Base-by-base conservation (phyloP, 805 yeast species). In the Kodamaea fukazawae region DNA sequence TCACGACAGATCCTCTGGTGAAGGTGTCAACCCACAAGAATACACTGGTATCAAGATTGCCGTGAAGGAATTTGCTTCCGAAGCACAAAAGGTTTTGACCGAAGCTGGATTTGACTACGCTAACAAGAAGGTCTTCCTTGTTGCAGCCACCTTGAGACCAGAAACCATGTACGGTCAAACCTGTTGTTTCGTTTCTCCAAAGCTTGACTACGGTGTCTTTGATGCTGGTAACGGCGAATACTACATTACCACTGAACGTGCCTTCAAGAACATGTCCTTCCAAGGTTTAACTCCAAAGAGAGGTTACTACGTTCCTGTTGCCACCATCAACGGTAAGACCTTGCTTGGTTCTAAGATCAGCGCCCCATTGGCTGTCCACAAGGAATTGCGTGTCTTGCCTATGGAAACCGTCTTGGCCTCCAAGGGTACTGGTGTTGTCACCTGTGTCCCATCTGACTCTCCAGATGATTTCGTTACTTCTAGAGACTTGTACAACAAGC, bases 101-200 rank as follows among this genome's bases (percentile, higher is more conserved):
- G 71, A 70, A 39, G 70, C 76, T 41, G 67, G 68, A 28, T 68
- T 79, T 38, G 74, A 71, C 42, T 42, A 67, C 18, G 51, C 60
- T 17, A 70, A 65, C 43, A 87, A 86, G 70, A 84, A 81, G 53
- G 73, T 89, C 20, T 88, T 62, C 69, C 73, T 93, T 45, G 88
- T 93, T 36, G 99, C 99, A 44, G 98, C 98, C 20, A 93, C 99
- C 53, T 79, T 93, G 58, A 83, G 99, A 71, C 97, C 99, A 23
- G 99, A 93, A 71, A 93, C 99, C 52, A 88, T 93, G 97, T 90
- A 90, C 58, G 98, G 97, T 48, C 98, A 93, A 73, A 87, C 96
- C 4, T 87, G 96, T 75, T 90, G 97, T 76, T 93, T 91, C 56
- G 98, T 93, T 16, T 86, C 96, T 20, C 96, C 98, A 61, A 88